Conservation (phyloP, 345 rosid species). For the Heritiera littoralis region DNA sequence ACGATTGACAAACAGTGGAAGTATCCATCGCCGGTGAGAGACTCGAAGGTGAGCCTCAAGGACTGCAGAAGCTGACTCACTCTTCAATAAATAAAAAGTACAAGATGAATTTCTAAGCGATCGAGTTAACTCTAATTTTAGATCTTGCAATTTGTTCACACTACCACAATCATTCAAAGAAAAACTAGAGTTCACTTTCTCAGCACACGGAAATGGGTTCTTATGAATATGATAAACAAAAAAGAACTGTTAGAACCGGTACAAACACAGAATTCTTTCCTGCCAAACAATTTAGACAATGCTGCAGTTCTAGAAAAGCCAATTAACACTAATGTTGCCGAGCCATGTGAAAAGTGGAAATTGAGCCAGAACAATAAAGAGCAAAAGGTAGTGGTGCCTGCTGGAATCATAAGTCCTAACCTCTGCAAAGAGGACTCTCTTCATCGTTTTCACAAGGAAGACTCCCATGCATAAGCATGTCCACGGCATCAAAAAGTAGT, state of each 20-base stretch:
- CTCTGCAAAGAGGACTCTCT: constrained; percentile 90
- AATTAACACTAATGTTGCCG: constrained; percentile 84
- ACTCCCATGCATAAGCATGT: constrained; percentile 80
- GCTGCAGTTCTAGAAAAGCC: constrained; percentile 60
- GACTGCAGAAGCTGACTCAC: background rate
- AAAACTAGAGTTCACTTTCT: background rate
- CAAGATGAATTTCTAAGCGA: background rate
- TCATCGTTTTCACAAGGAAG: constrained; percentile 95
- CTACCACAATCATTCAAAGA: background rate
- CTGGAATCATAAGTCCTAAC: constrained; percentile 84
- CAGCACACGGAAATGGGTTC: background rate
- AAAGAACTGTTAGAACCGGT: constrained; percentile 4
- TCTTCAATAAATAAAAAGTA: background rate
- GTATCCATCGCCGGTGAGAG: no score
- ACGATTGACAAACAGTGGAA: background rate
- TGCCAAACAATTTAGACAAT: constrained; percentile 17
- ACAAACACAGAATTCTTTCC: constrained; percentile 29
- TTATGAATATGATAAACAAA: background rate
- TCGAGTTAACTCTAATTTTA: no score
- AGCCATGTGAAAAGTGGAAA: constrained; percentile 90
- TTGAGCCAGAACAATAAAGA: constrained; percentile 85
- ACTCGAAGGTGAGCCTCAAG: no score
- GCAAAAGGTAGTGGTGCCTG: constrained; percentile 85
- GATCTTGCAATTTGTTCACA: background rate
- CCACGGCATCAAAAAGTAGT: constrained; percentile 82